Conservation (phyloP, 129 eudicot genomes). For the Artemisia argyi region DNA sequence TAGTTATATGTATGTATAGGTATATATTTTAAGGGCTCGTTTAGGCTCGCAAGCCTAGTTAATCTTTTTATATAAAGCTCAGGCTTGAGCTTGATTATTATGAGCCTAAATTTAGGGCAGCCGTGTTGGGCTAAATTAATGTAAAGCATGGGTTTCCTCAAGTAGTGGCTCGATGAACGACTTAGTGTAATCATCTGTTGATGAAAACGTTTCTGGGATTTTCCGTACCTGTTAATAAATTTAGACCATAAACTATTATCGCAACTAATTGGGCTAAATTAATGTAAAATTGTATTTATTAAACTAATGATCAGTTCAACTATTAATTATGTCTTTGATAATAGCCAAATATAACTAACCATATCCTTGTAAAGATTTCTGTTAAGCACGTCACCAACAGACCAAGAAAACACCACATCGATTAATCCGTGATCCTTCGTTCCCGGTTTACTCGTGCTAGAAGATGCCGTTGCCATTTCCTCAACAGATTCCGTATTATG, state of each 20-base stretch:
- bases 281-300: no score
- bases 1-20: no score
- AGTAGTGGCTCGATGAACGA: constrained; percentile 53
- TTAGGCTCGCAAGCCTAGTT: no score
- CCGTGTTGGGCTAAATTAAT: no score
- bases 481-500: neutral
- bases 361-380: constrained; percentile 11
- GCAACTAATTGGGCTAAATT: no score
- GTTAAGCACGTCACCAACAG: constrained; percentile 23
- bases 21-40: no score
- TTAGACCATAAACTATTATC: neutral
- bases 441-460: constrained; percentile 9
- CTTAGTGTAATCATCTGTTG: constrained; percentile 30
- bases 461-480: constrained; percentile 23
- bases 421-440: constrained; percentile 19
- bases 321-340: neutral
- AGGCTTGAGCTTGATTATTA: no score
- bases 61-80: no score
- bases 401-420: constrained; percentile 37
- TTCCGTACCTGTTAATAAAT: constrained; percentile 37
- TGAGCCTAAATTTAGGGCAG: no score
- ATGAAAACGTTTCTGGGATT: constrained; percentile 44
- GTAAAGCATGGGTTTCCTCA: constrained; percentile 62
- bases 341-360: constrained; percentile 26
- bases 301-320: no score